Percentiles rank a stretch among this genome's conserved stretches.
Conservation (phyloP, 305 asterid species). For the Plantago rigida region DNA sequence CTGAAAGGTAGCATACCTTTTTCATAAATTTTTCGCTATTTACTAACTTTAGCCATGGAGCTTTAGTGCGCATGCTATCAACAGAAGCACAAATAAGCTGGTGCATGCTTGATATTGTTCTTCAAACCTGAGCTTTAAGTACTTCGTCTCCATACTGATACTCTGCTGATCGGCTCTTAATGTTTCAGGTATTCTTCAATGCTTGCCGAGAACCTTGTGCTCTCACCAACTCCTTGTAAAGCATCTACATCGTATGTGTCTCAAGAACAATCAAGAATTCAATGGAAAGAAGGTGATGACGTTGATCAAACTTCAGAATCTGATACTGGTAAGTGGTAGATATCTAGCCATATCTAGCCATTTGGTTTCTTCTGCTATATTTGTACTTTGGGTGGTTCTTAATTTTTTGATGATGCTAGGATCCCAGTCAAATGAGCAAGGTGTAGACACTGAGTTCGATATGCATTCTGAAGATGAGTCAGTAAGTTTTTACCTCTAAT, state of each 20-base stretch:
- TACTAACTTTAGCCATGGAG: constrained; percentile 10
- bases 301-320: constrained; percentile 34
- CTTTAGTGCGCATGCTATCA: neutral
- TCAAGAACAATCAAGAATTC: constrained; percentile 38
- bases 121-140: constrained; percentile 8
- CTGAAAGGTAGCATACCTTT: constrained; percentile 60
- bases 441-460: constrained; percentile 67
- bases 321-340: constrained; percentile 42
- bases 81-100: constrained; percentile 19
- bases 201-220: constrained; percentile 95
- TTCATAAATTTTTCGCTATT: constrained; percentile 17
- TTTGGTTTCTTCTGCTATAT: constrained; percentile 21
- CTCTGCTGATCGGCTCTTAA: constrained; percentile 13
- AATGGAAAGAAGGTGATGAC: constrained; percentile 34
- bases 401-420: constrained; percentile 46
- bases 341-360: constrained; percentile 6
- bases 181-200: constrained; percentile 79
- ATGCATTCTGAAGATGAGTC: constrained; percentile 58
- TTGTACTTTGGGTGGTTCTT: constrained; percentile 27
- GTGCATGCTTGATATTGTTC: constrained; percentile 16
- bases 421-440: constrained; percentile 56
- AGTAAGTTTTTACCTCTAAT: constrained; percentile 40
- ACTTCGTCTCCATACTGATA: constrained; percentile 16
- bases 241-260: constrained; percentile 32
- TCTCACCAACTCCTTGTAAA: constrained; percentile 45